Evolutionary conservation across 1,139 yeast species (phyloP), one percentile per base, ranked within the genome.

Genomic region (Suhomyces guaymorum): DNA sequence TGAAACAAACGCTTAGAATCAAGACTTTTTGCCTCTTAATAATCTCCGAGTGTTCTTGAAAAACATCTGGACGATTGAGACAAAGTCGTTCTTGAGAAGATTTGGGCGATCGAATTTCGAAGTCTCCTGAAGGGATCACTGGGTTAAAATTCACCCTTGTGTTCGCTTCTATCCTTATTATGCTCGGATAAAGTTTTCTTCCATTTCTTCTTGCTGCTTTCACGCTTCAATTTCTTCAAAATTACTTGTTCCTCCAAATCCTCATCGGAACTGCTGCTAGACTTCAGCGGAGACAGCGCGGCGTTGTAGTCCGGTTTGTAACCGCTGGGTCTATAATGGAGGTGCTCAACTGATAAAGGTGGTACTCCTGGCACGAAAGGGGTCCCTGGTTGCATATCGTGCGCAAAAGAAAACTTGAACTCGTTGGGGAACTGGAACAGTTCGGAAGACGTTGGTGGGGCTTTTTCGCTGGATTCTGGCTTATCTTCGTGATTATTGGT

Each of bases 341-440:
- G 10, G 19, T 34, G 41, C 18, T 33, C 38, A 4, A 75, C 70
- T 0, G 78, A 68, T 11, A 73, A 46, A 3, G 79, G 74, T 0
- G 79, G 67, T 45, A 63, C 61, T 5, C 75, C 55, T 2, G 75
- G 70, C 21, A 67, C 67, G 46, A 76, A 75, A 16, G 63, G 67
- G 33, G 58, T 57, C 3, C 62, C 61, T 0, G 67, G 57, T 7
- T 56, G 55, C 5, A 60, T 30, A 3, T 63, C 63, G 35, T 52
- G 59, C 10, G 51, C 39, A 41, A 70, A 51, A 1, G 62, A 51
- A 40, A 74, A 75, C 20, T 63, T 64, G 43, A 60, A 61, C 33
- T 69, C 73, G 12, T 42, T 38, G 4, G 73, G 70, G 7, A 66
- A 49, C 26, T 42, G 46, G 32, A 52, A 46, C 15, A 16, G 26